Percentiles rank a stretch among this genome's conserved stretches.
These are phyloP conservation scores for Ceratocystis ficicola DNA, from an alignment of 2,329 filamentous ascomycete genomes.

Conservation along the genomic window DNA sequence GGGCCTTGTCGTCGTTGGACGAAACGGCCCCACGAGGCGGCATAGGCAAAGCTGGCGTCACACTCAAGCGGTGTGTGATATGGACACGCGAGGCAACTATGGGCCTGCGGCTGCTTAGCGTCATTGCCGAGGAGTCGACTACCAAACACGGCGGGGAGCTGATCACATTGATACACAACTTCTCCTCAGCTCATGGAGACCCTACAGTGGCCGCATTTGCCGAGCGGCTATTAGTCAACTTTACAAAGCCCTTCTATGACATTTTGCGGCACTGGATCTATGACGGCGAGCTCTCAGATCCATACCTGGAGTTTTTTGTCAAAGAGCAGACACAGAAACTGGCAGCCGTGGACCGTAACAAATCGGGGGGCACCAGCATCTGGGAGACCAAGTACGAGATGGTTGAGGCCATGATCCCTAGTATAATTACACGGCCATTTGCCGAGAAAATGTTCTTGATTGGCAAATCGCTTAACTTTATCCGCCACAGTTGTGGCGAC, in stretches of 20 bases:
- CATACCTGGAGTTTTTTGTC: slow-evolving; percentile 91
- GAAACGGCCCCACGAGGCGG: slow-evolving; percentile 54
- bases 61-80: slow-evolving; percentile 85
- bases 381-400: slow-evolving; percentile 65
- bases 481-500: slow-evolving; percentile 87
- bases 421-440: slow-evolving; percentile 85
- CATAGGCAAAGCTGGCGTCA: slow-evolving; percentile 78
- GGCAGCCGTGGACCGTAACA: slow-evolving; percentile 34
- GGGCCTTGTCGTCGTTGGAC: slow-evolving; percentile 64
- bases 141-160: slow-evolving; percentile 76
- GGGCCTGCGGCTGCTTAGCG: slow-evolving; percentile 80
- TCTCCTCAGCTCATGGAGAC: slow-evolving; percentile 87
- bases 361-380: slow-evolving; percentile 62
- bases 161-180: slow-evolving; percentile 84
- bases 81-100: slow-evolving; percentile 97
- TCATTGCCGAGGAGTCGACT: slow-evolving; percentile 85
- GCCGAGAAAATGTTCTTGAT: slow-evolving; percentile 95
- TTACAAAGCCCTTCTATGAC: slow-evolving; percentile 91
- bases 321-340: slow-evolving; percentile 48
- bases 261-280: slow-evolving; percentile 97
- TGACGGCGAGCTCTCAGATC: slow-evolving; percentile 93
- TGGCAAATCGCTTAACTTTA: slow-evolving; percentile 96
- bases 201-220: slow-evolving; percentile 90
- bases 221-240: slow-evolving; percentile 70
- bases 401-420: slow-evolving; percentile 53